Conservation (phyloP, 2,329 filamentous ascomycete species). For the Phyllosticta citribraziliensis region DNA sequence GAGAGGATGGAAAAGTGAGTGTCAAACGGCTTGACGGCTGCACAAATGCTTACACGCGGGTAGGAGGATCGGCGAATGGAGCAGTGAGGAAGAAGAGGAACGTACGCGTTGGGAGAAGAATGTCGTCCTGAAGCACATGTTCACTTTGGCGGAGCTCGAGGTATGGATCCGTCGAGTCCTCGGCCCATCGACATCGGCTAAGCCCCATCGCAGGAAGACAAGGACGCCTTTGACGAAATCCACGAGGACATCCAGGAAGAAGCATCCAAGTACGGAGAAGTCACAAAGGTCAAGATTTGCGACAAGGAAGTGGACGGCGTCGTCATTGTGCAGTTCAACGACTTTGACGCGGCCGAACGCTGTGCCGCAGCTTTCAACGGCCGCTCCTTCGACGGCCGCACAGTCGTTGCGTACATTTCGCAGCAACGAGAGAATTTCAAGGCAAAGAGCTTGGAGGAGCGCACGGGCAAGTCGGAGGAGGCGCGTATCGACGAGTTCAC, state of each 20-base stretch:
- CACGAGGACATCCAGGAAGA: constrained; percentile 70
- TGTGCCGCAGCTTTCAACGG: constrained; percentile 69
- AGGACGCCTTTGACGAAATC: constrained; percentile 1
- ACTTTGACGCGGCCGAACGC: constrained; percentile 57
- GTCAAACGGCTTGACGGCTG: no score
- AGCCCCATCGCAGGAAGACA: neutral
- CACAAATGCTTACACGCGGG: neutral
- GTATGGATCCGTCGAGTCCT: neutral
- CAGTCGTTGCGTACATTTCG: constrained; percentile 61
- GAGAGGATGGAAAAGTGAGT: constrained; percentile 68
- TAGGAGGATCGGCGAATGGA: constrained; percentile 89
- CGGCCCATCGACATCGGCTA: neutral
- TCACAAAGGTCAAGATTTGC: constrained; percentile 86
- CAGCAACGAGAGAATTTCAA: constrained; percentile 64
- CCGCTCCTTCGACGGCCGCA: constrained; percentile 63
- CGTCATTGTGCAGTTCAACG: constrained; percentile 72
- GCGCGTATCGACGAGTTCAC: constrained; percentile 41
- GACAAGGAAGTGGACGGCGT: constrained; percentile 79
- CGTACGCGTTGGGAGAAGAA: constrained; percentile 61
- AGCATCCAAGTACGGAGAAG: constrained; percentile 72
- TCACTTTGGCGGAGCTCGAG: constrained; percentile 51
- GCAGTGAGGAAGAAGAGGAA: constrained; percentile 60
- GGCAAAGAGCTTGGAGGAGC: constrained; percentile 48
- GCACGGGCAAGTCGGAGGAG: constrained; percentile 23
- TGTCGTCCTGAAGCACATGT: constrained; percentile 87